Base-by-base conservation (phyloP, 768 basidiomycete species). In the Lentinula lateritia region DNA sequence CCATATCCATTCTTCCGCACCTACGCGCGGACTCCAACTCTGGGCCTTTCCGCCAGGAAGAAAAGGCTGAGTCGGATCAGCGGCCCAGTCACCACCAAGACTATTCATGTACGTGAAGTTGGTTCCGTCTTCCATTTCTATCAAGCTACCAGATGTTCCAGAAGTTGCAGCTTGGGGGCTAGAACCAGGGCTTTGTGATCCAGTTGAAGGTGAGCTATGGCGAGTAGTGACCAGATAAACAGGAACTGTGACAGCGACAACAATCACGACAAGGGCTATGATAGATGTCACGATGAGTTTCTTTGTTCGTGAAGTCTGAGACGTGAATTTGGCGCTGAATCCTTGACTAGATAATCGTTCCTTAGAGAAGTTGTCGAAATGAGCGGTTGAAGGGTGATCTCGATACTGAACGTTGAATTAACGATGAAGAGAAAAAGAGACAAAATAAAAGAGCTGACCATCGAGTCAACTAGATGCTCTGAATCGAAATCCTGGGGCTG, bases 31-130 rank as follows among this genome's bases (percentile, higher is more conserved):
- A 58, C 76, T 83, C 87, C 90, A 95, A n/a, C 81, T 85, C 68
- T 95, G 91, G 2, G 88, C 79, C 64, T 84, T 84, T 0, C 93
- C 93, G 38, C 84, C 83, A 67, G 83, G 79, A 66, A 81, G 83
- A 73, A 92, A 90, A 2, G 93, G 92, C 63, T 86, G 75, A 10
- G 77, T 77, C 2, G 88, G 83, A 72, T 94, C 85, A 66, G 77
- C 80, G 53, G 85, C 87, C 93, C 94, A 97, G 66, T 77, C 81
- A 0, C 95, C 94, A 58, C 91, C 92, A 66, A 91, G 91, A 7
- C 78, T 57, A 70, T 95, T 97, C 46, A 70, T 69, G 73, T 97
- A 98, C 0, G 79, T 87, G 75, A 93, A 90, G 2, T 80, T 89
- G 4, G 85, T 80, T 9, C 94, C 94, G 68, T 94, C 86, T 2